Conservation (phyloP, 1,139 yeast genomes). For the Candida sp. region DNA sequence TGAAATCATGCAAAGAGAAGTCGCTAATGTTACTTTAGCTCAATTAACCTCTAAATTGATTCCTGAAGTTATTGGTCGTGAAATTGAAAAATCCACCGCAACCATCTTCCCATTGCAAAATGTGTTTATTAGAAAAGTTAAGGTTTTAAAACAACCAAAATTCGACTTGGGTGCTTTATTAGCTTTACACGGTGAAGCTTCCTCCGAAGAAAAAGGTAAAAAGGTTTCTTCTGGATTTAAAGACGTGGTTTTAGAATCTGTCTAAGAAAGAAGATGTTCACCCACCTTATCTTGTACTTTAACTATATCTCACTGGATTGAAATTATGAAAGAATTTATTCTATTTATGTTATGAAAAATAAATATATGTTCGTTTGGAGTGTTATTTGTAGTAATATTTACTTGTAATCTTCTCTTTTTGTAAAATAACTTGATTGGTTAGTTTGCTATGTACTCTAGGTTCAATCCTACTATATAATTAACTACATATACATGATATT, state of each 20-base stretch:
- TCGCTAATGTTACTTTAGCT: slow-evolving; percentile 41
- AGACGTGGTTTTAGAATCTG: slow-evolving; percentile 45
- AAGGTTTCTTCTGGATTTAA: slow-evolving; percentile 43
- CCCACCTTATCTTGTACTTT: neutral
- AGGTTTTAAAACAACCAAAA: slow-evolving; percentile 46
- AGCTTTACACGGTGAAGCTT: slow-evolving; percentile 45
- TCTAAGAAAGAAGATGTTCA: slow-evolving; percentile 14
- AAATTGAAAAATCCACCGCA: slow-evolving; percentile 45
- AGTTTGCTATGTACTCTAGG: too few relatives aligned
- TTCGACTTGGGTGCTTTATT: slow-evolving; percentile 46
- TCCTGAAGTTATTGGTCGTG: slow-evolving; percentile 48
- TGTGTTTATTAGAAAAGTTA: slow-evolving; percentile 47
- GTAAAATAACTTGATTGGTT: too few relatives aligned
- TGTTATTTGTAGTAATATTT: neutral
- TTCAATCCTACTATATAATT: too few relatives aligned
- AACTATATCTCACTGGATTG: neutral
- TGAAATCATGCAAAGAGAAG: slow-evolving; percentile 48
- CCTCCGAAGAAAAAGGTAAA: slow-evolving; percentile 46
- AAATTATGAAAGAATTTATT: neutral
- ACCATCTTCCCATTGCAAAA: slow-evolving; percentile 45
- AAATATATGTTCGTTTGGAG: neutral
- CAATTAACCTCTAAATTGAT: slow-evolving; percentile 45
- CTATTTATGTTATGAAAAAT: neutral
- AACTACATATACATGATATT: too few relatives aligned
- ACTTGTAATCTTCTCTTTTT: too few relatives aligned